A percentile compares a stretch with the other conserved stretches of the same genome.
Conservation (phyloP, 129 eudicot genomes). For the Escallonia herrerae region DNA sequence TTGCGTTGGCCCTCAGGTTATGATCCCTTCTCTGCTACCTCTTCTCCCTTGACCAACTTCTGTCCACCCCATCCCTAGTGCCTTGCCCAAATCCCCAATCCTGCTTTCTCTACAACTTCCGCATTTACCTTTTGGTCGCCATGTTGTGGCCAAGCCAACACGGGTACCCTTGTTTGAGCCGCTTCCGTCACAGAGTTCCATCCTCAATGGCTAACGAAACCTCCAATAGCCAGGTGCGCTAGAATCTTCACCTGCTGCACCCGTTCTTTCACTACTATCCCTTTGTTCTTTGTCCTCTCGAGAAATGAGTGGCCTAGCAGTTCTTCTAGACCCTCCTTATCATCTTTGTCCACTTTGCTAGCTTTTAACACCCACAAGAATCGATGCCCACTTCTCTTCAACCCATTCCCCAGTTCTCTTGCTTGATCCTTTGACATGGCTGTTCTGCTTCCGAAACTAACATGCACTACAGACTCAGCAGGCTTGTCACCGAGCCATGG, state of each 20-base stretch:
- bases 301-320: constrained; percentile 27
- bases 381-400: constrained; percentile 30
- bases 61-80: constrained; percentile 43
- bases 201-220: constrained; percentile 53
- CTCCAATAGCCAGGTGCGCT: constrained; percentile 35
- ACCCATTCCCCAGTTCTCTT: constrained; percentile 21
- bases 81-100: constrained; percentile 44
- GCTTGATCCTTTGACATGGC: constrained; percentile 22
- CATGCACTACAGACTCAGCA: constrained; percentile 24
- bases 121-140: constrained; percentile 49
- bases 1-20: constrained; percentile 16
- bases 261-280: constrained; percentile 47
- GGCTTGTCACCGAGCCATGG: constrained; percentile 36
- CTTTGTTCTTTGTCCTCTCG: constrained; percentile 18
- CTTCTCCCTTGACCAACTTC: constrained; percentile 25
- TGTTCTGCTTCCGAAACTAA: constrained; percentile 33
- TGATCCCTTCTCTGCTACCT: constrained; percentile 26
- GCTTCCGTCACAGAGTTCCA: constrained; percentile 59
- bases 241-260: constrained; percentile 43
- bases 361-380: constrained; percentile 47
- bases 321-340: constrained; percentile 23
- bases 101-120: constrained; percentile 35
- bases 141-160: no score
- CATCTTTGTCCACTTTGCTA: constrained; percentile 44
- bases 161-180: constrained; percentile 36